Percentiles rank a stretch among this genome's conserved stretches.
Conservation (phyloP, 192 early-diverging fungal species). For the Coemansia sp. region DNA sequence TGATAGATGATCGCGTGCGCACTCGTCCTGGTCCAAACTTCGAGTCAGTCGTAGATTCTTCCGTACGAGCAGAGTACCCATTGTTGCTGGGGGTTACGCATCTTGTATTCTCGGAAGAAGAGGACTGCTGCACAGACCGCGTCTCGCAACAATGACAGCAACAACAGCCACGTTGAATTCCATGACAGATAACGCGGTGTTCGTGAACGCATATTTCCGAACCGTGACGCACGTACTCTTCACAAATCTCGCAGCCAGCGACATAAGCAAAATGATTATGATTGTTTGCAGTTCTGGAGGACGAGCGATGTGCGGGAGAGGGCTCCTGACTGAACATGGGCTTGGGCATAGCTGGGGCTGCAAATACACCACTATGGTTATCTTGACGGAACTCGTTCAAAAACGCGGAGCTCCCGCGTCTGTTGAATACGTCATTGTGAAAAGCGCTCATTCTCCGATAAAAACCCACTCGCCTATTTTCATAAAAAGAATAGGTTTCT, state of each 20-base stretch:
- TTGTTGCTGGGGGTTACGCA: slow-evolving; percentile 9
- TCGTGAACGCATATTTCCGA: slow-evolving; percentile 37
- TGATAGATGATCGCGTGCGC: slow-evolving; percentile 40
- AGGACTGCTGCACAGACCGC: slow-evolving; percentile 8
- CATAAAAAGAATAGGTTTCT: not conserved
- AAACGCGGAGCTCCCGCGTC: slow-evolving; percentile 24
- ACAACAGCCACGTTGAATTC: slow-evolving; percentile 26
- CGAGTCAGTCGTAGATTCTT: slow-evolving; percentile 39
- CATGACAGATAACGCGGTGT: slow-evolving; percentile 35
- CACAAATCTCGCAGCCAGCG: slow-evolving; percentile 43
- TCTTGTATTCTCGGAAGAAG: not conserved
- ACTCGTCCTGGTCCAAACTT: slow-evolving; percentile 40
- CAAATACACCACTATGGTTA: slow-evolving; percentile 37
- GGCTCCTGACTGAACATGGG: slow-evolving; percentile 28
- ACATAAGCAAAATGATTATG: slow-evolving; percentile 42
- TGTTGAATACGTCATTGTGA: slow-evolving; percentile 47
- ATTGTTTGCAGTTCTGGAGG: slow-evolving; percentile 2
- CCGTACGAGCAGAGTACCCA: slow-evolving; percentile 23
- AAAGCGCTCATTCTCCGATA: slow-evolving; percentile 45
- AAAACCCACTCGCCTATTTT: too few species aligned
- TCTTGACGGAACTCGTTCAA: slow-evolving; percentile 31
- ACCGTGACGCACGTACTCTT: slow-evolving; percentile 37
- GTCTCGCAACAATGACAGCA: slow-evolving; percentile 25
- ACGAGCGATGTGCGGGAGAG: slow-evolving; percentile 14
- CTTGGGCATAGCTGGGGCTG: slow-evolving; percentile 37